Conservation (phyloP, 139 green algal species). For the Chlorella sorokiniana region DNA sequence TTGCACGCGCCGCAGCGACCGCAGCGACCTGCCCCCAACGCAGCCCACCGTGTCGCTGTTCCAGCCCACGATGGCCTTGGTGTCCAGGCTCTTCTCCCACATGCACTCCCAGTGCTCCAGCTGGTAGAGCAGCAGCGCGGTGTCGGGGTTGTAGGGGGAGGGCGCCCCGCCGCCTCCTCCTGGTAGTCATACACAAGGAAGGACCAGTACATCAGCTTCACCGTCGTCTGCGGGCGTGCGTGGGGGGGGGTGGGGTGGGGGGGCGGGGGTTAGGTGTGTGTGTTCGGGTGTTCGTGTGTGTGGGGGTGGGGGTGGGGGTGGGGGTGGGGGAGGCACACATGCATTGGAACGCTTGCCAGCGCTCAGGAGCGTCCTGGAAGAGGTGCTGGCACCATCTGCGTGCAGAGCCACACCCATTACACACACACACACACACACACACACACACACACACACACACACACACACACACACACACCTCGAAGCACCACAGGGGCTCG, state of each 20-base stretch:
- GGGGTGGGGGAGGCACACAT: too few species aligned
- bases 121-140: slow-evolving; percentile 34
- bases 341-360: too few species aligned
- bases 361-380: too few species aligned
- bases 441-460: too few species aligned
- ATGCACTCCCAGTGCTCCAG: slow-evolving; percentile 46
- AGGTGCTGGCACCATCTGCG: too few species aligned
- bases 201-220: slow-evolving; percentile 52
- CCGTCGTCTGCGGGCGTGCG: slow-evolving; percentile 26
- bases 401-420: too few species aligned
- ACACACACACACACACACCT: slow-evolving; percentile 6
- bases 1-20: neutral
- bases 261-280: too few species aligned
- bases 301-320: too few species aligned
- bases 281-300: too few species aligned
- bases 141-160: neutral
- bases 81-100: slow-evolving; percentile 51
- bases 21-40: neutral
- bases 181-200: slow-evolving; percentile 34
- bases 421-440: too few species aligned
- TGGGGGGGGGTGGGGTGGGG: neutral
- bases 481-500: slow-evolving; percentile 35
- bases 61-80: slow-evolving; percentile 43
- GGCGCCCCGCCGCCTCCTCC: neutral
- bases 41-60: slow-evolving; percentile 32